These are phyloP conservation scores for Rosa hybrid DNA, from an alignment of 331 rosid species.

Conservation along the genomic window DNA sequence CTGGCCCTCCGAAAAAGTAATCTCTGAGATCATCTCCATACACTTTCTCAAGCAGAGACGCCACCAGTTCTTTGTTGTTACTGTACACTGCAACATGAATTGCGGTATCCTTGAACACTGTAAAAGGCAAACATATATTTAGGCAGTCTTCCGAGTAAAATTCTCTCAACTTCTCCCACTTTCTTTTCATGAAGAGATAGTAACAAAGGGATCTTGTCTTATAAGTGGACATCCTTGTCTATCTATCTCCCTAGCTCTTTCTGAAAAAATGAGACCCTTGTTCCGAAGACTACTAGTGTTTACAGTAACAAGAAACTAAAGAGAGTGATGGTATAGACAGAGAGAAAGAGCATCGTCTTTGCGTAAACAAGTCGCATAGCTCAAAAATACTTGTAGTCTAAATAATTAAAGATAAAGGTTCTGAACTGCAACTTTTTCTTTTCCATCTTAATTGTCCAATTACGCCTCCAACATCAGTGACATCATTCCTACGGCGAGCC, in stretches of 20 bases:
- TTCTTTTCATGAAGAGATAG: background rate
- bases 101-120: background rate
- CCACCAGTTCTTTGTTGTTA: background rate
- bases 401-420: no score
- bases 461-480: no score
- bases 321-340: no score
- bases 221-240: background rate
- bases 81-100: constrained; percentile 17
- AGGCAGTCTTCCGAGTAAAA: no score
- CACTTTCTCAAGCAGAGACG: background rate
- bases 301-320: no score
- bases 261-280: no score
- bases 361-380: background rate
- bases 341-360: no score
- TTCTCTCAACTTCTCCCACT: no score
- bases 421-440: background rate
- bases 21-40: no score
- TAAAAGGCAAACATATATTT: background rate
- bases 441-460: no score
- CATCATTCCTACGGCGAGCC: no score
- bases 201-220: background rate
- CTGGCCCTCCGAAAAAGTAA: no score
- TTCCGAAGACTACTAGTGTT: background rate
- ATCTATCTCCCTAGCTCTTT: background rate
- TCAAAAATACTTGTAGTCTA: background rate